Conservation (phyloP, 805 yeast genomes). For the Yarrowia divulgata region DNA sequence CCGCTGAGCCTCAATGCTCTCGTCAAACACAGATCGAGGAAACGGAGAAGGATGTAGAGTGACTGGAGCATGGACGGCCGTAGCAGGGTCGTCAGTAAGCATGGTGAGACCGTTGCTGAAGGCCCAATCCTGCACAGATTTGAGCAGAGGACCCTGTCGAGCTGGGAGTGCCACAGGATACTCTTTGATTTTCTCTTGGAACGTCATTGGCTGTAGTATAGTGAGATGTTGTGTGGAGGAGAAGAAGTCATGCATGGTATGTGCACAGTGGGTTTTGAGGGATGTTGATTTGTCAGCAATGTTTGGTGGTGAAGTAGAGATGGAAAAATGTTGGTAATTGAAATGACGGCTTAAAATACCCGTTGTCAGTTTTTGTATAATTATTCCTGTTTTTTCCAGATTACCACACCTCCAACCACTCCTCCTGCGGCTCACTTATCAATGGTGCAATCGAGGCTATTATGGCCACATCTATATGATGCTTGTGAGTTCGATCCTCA, state of each 20-base stretch:
- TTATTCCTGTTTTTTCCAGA: background rate
- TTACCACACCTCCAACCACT: background rate
- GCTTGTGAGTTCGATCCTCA: background rate
- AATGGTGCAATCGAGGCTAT: conserved; percentile 27
- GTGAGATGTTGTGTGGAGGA: background rate
- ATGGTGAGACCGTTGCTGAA: conserved; percentile 81
- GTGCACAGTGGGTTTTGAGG: no score
- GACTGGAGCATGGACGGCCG: conserved; percentile 76
- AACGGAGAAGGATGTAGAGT: conserved; percentile 92
- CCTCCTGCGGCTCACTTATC: background rate
- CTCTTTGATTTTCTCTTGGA: conserved; percentile 25
- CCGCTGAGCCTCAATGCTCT: conserved; percentile 71
- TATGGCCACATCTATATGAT: background rate
- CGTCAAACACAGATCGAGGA: conserved; percentile 68
- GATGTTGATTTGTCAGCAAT: conserved; percentile 14
- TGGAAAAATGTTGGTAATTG: no score
- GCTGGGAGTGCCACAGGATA: conserved; percentile 23
- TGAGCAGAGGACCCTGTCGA: conserved; percentile 22
- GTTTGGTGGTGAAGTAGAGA: no score
- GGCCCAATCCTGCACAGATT: conserved; percentile 69
- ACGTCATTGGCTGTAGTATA: background rate
- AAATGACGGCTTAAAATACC: background rate
- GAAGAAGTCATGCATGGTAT: background rate
- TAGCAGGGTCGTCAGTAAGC: conserved; percentile 65
- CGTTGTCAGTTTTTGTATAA: background rate